Evolutionary conservation across 2,329 filamentous ascomycete genomes (phyloP).

Genomic region (Davidsoniella virescens): DNA sequence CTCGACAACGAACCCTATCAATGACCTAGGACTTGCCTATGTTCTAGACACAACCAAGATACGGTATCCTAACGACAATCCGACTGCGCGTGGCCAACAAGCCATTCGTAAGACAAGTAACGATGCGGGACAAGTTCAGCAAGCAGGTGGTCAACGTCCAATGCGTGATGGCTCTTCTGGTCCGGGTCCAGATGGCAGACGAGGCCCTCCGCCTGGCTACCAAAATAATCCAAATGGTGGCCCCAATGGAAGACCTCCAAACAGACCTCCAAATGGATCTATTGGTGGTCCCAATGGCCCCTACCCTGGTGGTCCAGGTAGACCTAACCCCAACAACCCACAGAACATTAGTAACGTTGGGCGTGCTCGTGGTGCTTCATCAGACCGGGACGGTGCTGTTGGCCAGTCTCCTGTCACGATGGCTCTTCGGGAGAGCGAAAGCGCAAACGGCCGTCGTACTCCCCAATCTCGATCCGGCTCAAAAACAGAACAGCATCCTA

Average conservation of each 20-base stretch:
- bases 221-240: constrained; percentile 24
- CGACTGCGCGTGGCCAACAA: constrained; percentile 24
- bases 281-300: constrained; percentile 8
- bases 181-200: constrained; percentile 23
- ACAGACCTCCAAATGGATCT: constrained; percentile 28
- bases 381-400: constrained; percentile 23
- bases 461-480: constrained; percentile 12
- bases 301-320: constrained; percentile 22
- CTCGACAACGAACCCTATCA: constrained; percentile 61
- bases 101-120: constrained; percentile 28
- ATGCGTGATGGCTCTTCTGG: constrained; percentile 37
- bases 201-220: constrained; percentile 18
- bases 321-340: constrained; percentile 32
- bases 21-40: constrained; percentile 78
- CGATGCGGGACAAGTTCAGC: constrained; percentile 15
- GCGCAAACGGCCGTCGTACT: constrained; percentile 7
- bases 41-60: constrained; percentile 92
- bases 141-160: constrained; percentile 21
- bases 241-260: constrained; percentile 20
- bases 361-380: constrained; percentile 32
- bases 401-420: constrained; percentile 5
- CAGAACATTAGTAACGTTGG: constrained; percentile 24
- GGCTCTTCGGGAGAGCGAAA: not conserved
- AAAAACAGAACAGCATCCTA: constrained; percentile 8
- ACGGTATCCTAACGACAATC: constrained; percentile 69